Evolutionary conservation across 1,139 yeast species (phyloP).

Genomic region (Candida buenavistaensis): DNA sequence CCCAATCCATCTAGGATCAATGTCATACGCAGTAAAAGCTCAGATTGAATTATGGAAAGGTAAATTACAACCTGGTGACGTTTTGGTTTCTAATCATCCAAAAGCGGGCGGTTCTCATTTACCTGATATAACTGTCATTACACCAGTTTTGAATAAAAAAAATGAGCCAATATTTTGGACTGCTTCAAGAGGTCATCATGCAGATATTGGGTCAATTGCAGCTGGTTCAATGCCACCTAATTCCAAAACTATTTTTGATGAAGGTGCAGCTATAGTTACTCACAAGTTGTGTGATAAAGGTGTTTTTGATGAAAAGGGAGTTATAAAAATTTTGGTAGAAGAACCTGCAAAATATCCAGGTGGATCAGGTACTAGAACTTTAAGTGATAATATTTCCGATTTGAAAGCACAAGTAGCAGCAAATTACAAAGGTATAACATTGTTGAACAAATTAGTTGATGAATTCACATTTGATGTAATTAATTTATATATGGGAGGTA

Average conservation of each 20-base stretch:
- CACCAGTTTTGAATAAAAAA: constrained; percentile 47
- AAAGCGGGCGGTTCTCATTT: constrained; percentile 80
- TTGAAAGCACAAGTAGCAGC: constrained; percentile 48
- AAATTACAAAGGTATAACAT: constrained; percentile 40
- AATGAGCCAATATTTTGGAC: constrained; percentile 44
- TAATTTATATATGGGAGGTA: constrained; percentile 42
- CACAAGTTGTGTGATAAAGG: constrained; percentile 40
- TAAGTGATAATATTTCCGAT: constrained; percentile 43
- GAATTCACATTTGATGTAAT: constrained; percentile 37
- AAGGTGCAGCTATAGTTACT: constrained; percentile 45
- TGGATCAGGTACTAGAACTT: constrained; percentile 46
- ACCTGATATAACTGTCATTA: constrained; percentile 81
- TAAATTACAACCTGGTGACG: constrained; percentile 66
- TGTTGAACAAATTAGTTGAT: constrained; percentile 30
- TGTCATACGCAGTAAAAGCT: constrained; percentile 78
- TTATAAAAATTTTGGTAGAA: constrained; percentile 35
- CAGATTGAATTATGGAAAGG: constrained; percentile 68
- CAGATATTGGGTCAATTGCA: constrained; percentile 47
- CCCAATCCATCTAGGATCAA: constrained; percentile 84
- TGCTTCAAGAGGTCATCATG: constrained; percentile 50
- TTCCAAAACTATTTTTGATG: constrained; percentile 44
- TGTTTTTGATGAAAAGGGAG: constrained; percentile 41
- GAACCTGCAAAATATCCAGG: constrained; percentile 49
- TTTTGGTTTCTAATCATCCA: constrained; percentile 76
- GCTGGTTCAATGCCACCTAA: constrained; percentile 52